These are phyloP conservation scores for Candida xyloterini DNA, from an alignment of 805 yeast species.

Conservation along the genomic window DNA sequence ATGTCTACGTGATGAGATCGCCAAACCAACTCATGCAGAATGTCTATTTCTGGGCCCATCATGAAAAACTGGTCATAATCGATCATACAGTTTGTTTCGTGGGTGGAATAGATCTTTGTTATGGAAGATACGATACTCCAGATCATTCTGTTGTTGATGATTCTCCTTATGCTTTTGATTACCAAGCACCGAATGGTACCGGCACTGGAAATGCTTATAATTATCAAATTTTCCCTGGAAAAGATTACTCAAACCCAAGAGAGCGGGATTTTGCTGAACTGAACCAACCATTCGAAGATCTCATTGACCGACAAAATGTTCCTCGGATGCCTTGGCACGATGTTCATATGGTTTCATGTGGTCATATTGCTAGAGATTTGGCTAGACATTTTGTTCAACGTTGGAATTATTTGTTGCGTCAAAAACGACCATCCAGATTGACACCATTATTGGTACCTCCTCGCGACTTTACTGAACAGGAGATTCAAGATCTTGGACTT, in stretches of 20 bases:
- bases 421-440: conserved; percentile 89
- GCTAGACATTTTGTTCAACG: conserved; percentile 95
- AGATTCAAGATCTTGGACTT: conserved; percentile 56
- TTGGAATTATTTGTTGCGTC: conserved; percentile 92
- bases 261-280: conserved; percentile 80
- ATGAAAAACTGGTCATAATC: conserved; percentile 83
- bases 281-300: conserved; percentile 83
- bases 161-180: conserved; percentile 31
- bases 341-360: conserved; percentile 92
- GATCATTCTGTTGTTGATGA: conserved; percentile 91
- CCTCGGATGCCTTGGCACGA: conserved; percentile 99
- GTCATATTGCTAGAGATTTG: conserved; percentile 90
- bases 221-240: conserved; percentile 87
- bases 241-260: conserved; percentile 95
- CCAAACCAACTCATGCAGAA: conserved; percentile 94
- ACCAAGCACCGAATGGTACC: conserved; percentile 17
- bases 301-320: conserved; percentile 75
- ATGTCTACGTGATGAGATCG: conserved; percentile 86
- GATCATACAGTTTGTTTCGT: conserved; percentile 87
- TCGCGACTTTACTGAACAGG: conserved; percentile 74
- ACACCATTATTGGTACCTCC: conserved; percentile 95
- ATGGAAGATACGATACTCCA: conserved; percentile 94
- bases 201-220: conserved; percentile 25
- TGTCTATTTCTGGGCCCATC: conserved; percentile 98
- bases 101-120: conserved; percentile 96